Percentiles rank a stretch among this genome's conserved stretches.
These are phyloP conservation scores for Pelargonium cotyledonis DNA, from an alignment of 441 rosid species.

Conservation along the genomic window DNA sequence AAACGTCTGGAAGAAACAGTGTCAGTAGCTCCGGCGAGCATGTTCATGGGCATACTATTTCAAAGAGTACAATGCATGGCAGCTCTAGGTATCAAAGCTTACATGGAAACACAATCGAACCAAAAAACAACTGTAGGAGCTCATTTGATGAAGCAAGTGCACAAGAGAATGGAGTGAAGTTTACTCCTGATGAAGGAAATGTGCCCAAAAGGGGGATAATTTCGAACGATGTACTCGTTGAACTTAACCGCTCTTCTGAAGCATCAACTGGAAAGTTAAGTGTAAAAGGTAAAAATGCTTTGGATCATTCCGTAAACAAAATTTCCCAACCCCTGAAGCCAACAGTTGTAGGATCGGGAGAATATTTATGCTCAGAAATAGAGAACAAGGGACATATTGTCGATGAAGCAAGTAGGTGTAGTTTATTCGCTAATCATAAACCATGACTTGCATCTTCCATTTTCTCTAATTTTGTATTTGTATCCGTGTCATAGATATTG, in stretches of 20 bases:
- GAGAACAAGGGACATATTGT: constrained; percentile 34
- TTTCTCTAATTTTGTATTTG: constrained; percentile 20
- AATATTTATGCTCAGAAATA: constrained; percentile 31
- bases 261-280: constrained; percentile 18
- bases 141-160: constrained; percentile 23
- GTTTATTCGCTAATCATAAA: constrained; percentile 15
- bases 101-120: constrained; percentile 24
- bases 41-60: constrained; percentile 29
- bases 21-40: constrained; percentile 26
- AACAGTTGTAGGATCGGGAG: constrained; percentile 24
- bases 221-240: constrained; percentile 20
- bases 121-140: constrained; percentile 33
- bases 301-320: constrained; percentile 24
- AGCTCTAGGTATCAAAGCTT: constrained; percentile 25
- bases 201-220: constrained; percentile 15
- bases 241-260: constrained; percentile 19
- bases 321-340: constrained; percentile 31
- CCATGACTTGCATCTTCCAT: constrained; percentile 6
- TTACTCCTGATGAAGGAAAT: constrained; percentile 19
- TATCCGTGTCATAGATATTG: constrained; percentile 30
- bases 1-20: constrained; percentile 29
- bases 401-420: constrained; percentile 37
- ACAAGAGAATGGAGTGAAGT: constrained; percentile 18
- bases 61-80: constrained; percentile 27
- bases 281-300: constrained; percentile 21